These are phyloP conservation scores for Sicyos baderoa DNA, from an alignment of 306 rosid genomes.

Conservation along the genomic window DNA sequence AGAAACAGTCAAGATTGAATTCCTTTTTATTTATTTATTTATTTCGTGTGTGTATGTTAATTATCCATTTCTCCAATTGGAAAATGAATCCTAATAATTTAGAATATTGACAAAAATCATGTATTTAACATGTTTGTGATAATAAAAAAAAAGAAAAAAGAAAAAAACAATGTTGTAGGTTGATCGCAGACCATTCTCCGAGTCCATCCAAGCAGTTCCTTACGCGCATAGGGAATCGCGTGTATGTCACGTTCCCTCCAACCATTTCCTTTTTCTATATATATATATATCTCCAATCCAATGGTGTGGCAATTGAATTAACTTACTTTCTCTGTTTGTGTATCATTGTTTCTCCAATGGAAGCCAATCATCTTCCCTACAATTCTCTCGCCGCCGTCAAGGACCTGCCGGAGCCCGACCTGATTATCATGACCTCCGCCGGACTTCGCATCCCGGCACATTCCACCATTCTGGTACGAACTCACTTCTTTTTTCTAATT, in stretches of 20 bases:
- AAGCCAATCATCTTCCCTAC: conserved; percentile 13
- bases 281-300: not conserved
- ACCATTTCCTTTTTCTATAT: not conserved
- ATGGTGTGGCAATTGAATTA: too few relatives aligned
- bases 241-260: too few relatives aligned
- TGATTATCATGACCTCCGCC: conserved; percentile 52
- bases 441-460: conserved; percentile 71
- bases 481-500: too few relatives aligned
- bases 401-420: conserved; percentile 57
- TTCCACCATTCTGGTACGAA: conserved; percentile 52
- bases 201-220: not conserved
- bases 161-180: too few relatives aligned
- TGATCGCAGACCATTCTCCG: too few relatives aligned
- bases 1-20: too few relatives aligned
- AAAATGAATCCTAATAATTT: too few relatives aligned
- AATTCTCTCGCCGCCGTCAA: conserved; percentile 1
- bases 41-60: too few relatives aligned
- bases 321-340: not conserved
- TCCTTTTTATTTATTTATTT: too few relatives aligned
- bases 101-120: too few relatives aligned
- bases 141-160: too few relatives aligned
- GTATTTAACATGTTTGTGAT: too few relatives aligned
- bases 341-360: not conserved
- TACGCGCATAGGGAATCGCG: not conserved
- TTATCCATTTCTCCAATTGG: not conserved